A percentile compares a stretch with the other conserved stretches of the same genome.
phyloP scores from a whole-genome alignment of 306 rosid species.

The Ziziphus jujuba region DNA sequence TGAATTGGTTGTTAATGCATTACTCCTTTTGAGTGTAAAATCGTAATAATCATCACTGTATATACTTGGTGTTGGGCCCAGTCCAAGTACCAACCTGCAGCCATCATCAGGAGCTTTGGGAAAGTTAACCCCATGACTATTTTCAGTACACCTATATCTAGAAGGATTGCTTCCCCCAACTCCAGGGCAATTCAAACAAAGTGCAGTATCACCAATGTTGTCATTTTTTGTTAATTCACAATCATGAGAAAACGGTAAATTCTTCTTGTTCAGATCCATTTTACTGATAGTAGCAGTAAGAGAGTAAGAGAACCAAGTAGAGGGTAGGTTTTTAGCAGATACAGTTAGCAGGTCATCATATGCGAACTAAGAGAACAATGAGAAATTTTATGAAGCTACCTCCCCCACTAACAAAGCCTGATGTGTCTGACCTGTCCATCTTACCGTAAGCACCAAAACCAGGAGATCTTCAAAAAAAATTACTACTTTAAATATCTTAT shows the following conservation, averaged over 20 bases:
- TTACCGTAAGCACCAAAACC: constrained; percentile 13
- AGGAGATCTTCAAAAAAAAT: constrained; percentile 30
- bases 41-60: constrained; percentile 52
- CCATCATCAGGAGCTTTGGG: constrained; percentile 67
- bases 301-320: constrained; percentile 44
- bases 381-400: constrained; percentile 35
- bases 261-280: constrained; percentile 79
- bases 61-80: constrained; percentile 89
- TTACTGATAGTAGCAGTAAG: constrained; percentile 36
- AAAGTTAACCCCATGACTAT: constrained; percentile 44
- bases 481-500: constrained; percentile 57
- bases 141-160: constrained; percentile 43
- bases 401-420: constrained; percentile 94
- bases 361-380: constrained; percentile 25
- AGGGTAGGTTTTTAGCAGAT: constrained; percentile 39
- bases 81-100: constrained; percentile 87
- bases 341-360: constrained; percentile 34
- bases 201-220: constrained; percentile 64
- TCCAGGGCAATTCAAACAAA: constrained; percentile 67
- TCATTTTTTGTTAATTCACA: constrained; percentile 51
- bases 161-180: constrained; percentile 50
- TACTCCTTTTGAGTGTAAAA: constrained; percentile 47
- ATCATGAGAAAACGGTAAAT: constrained; percentile 53
- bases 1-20: constrained; percentile 34
- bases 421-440: constrained; percentile 92